phyloP scores from a whole-genome alignment of 2,329 filamentous ascomycete species.

The Penicillium sp. region DNA sequence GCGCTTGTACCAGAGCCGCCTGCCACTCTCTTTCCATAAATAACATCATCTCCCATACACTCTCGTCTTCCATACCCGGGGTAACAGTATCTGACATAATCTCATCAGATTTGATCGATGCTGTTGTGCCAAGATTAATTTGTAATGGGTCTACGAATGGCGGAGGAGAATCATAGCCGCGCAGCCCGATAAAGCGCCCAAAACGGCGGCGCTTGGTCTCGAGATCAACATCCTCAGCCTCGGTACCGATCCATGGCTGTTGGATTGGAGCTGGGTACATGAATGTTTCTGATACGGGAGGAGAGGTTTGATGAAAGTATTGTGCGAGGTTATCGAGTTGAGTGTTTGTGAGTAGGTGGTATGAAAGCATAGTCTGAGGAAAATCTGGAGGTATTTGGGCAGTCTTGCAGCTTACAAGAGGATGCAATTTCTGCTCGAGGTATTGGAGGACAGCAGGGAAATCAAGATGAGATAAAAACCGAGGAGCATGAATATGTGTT shows the following conservation, averaged over 20 bases:
- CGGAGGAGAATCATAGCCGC: slow-evolving; percentile 16
- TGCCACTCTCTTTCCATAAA: slow-evolving; percentile 33
- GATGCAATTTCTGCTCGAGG: slow-evolving; percentile 32
- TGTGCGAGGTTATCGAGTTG: slow-evolving; percentile 44
- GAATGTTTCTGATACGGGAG: slow-evolving; percentile 30
- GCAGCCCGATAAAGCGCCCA: slow-evolving; percentile 45
- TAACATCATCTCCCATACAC: slow-evolving; percentile 16
- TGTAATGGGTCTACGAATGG: background rate
- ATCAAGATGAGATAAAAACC: background rate
- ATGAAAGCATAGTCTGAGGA: slow-evolving; percentile 38
- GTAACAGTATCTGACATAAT: background rate
- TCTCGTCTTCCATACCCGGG: slow-evolving; percentile 3
- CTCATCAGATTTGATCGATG: background rate
- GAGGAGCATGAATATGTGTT: background rate
- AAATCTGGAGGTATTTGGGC: slow-evolving; percentile 40
- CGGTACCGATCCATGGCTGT: slow-evolving; percentile 30
- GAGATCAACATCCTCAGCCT: slow-evolving; percentile 27
- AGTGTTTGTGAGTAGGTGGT: slow-evolving; percentile 40
- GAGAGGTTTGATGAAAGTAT: slow-evolving; percentile 45
- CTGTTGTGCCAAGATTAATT: no score
- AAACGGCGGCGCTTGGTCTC: slow-evolving; percentile 42
- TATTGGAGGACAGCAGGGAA: slow-evolving; percentile 24
- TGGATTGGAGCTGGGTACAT: slow-evolving; percentile 35
- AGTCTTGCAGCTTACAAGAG: slow-evolving; percentile 38
- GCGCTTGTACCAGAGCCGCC: slow-evolving; percentile 25